Base-by-base conservation (phyloP, 805 yeast genomes). In the Ogataea parapolymorpha region DNA sequence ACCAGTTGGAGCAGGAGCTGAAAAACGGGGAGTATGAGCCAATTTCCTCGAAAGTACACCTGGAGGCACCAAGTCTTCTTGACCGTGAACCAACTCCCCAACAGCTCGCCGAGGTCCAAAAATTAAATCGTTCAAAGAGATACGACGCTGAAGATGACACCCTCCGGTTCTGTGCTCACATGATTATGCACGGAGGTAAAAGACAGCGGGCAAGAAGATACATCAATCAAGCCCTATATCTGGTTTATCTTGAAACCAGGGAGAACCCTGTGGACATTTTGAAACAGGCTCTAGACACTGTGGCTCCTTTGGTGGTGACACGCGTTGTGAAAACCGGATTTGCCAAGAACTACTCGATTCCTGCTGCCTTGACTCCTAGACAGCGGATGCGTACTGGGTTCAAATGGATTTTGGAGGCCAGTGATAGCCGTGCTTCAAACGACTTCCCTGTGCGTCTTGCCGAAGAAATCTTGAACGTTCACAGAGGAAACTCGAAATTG, bases 161-260 rank as follows among this genome's bases (percentile, higher is more conserved):
- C 15, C 70, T 90, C 35, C 80, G 81, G 36, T 82, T 85, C 53
- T 77, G 93, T 56, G 82, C 86, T 40, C 89, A 89, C 59, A 72
- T 89, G 68, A 80, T 93, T 46, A 93, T 93, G 98, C 80, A 86
- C 58, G 82, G 87, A 59, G 99, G 99, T 31, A 81, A 82, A 62
- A 93, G 90, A 62, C 77, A 85, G 41, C 68, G 72, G 36, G 97
- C 98, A 0, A 82, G 82, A 58, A 82, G 75, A 53, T 71, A 74
- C 35, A 71, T 93, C 41, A 75, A 82, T 39, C 75, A 82, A 58
- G 95, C 97, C 0, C 70, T 93, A 37, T 89, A 90, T 58, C 68
- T 90, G 35, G 83, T 82, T 30, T 85, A 77, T 63, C 72, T 88
- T 50, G 79, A 81, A 55, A 70, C 79, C 11, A 76, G 96, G 62